Evolutionary conservation across 106 monocot genomes (phyloP), one percentile per base, ranked within the genome.

Genomic region (Dactylorhiza incarnata): DNA sequence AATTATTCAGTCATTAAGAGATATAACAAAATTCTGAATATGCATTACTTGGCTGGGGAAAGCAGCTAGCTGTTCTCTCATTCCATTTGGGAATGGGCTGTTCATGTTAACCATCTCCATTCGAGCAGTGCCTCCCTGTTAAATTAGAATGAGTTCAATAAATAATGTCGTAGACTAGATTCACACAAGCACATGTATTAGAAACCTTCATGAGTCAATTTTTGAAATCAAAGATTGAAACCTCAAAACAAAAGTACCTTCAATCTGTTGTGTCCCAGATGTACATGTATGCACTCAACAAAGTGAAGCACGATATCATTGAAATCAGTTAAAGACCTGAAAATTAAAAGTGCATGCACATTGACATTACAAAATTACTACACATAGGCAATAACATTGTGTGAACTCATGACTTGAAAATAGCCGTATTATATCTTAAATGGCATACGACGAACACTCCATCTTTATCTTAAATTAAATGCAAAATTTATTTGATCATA

Each of bases 301-400:
- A 86, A 92, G 82, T 92, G 89, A 50, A 89, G 82, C 25, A 83
- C 58, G 24, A 92, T 56, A 45, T 92, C 84, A 84, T 87, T 84
- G 82, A 85, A 92, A 78, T 92, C 82, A 37, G 48, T 86, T 73
- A 92, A 77, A 45, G 84, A 83, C 78, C 89, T 92, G 78, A 73
- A 91, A 83, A 86, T 13, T 37, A 37, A 37, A 65, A 25, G 65
- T 10, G 7, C 65, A 13, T 65, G 29, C 24, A 65, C 2, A 29
- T 65, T 65, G 29, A 14, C 6, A 12, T 46, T 14, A 44, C 0
- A 69, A 17, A 17, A 69, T 2, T 5, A 16, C 45, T 46, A 69
- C 45, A 46, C 44, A 43, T 45, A 46, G 17, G n/a, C 45, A 46
- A 69, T n/a, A 16, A 44, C 9, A 44, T 17, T 69, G 45, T 14